Conservation (phyloP, 306 rosid species). For the Spatholobus suberectus region DNA sequence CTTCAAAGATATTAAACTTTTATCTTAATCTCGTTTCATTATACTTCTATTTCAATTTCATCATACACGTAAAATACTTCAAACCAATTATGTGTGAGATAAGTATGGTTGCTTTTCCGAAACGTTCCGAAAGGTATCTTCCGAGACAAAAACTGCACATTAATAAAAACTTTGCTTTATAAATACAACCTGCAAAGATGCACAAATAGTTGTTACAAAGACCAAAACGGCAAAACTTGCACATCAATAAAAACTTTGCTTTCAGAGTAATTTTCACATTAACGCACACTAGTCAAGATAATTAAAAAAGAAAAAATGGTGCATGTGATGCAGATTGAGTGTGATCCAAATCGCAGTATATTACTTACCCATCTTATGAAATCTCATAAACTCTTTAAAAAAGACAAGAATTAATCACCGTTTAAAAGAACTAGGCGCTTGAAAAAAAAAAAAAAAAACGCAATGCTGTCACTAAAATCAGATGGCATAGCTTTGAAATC, state of each 20-base stretch:
- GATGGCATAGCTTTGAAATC: conserved; percentile 46
- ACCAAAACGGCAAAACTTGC: conserved; percentile 34
- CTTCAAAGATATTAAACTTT: too few relatives aligned
- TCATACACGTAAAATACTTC: too few relatives aligned
- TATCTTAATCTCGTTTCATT: too few relatives aligned
- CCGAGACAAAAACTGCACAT: too few relatives aligned
- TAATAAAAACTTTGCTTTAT: too few relatives aligned
- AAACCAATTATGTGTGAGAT: too few relatives aligned
- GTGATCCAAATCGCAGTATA: conserved; percentile 41
- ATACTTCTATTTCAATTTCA: too few relatives aligned
- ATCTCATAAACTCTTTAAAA: conserved; percentile 28
- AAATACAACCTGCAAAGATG: too few relatives aligned
- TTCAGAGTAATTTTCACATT: conserved; percentile 30
- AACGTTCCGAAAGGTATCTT: too few relatives aligned
- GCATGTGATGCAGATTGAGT: conserved; percentile 39
- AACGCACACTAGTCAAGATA: conserved; percentile 36
- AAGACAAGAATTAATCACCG: conserved; percentile 51
- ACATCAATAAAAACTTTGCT: conserved; percentile 29
- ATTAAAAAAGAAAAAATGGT: conserved; percentile 18
- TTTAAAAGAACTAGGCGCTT: conserved; percentile 46
- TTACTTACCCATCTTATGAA: conserved; percentile 44
- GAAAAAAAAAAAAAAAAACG: conserved; percentile 37
- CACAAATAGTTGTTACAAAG: conserved; percentile 32
- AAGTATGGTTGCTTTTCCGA: too few relatives aligned
- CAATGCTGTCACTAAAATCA: conserved; percentile 44